Evolutionary conservation across 352 stramenopile species (phyloP).

Genomic region (Stephanocyclus meneghinianus): DNA sequence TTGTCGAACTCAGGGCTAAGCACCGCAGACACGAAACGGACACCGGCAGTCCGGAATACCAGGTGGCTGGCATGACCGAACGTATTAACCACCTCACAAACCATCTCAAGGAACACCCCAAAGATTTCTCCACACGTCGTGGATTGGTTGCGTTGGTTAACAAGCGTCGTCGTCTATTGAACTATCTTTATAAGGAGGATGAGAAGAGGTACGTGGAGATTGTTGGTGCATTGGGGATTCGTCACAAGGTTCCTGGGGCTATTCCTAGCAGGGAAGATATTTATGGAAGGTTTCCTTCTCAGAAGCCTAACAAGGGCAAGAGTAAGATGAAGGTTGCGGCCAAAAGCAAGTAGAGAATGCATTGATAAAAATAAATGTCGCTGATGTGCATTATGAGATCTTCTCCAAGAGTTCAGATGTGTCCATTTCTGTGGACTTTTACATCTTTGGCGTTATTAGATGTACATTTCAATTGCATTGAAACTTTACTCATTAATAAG

Average conservation of each 20-base stretch:
- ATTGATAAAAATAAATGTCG: slow-evolving; percentile 47
- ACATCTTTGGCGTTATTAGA: too few species aligned
- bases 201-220: slow-evolving; percentile 65
- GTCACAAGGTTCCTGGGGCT: slow-evolving; percentile 73
- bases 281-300: slow-evolving; percentile 70
- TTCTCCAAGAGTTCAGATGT: too few species aligned
- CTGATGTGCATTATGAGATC: not conserved
- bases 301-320: slow-evolving; percentile 68
- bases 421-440: too few species aligned
- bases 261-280: slow-evolving; percentile 62
- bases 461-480: too few species aligned
- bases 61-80: slow-evolving; percentile 83
- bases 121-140: slow-evolving; percentile 81
- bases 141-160: slow-evolving; percentile 83
- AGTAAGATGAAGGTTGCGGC: slow-evolving; percentile 46
- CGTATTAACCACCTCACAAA: slow-evolving; percentile 81
- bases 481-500: too few species aligned
- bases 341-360: slow-evolving; percentile 48
- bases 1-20: slow-evolving; percentile 53
- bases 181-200: slow-evolving; percentile 79
- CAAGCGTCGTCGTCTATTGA: slow-evolving; percentile 82
- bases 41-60: slow-evolving; percentile 79
- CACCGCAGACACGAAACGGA: slow-evolving; percentile 72
- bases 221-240: slow-evolving; percentile 70
- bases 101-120: slow-evolving; percentile 80